Base-by-base conservation (phyloP, 768 basidiomycete species). In the Auricularia sp. region DNA sequence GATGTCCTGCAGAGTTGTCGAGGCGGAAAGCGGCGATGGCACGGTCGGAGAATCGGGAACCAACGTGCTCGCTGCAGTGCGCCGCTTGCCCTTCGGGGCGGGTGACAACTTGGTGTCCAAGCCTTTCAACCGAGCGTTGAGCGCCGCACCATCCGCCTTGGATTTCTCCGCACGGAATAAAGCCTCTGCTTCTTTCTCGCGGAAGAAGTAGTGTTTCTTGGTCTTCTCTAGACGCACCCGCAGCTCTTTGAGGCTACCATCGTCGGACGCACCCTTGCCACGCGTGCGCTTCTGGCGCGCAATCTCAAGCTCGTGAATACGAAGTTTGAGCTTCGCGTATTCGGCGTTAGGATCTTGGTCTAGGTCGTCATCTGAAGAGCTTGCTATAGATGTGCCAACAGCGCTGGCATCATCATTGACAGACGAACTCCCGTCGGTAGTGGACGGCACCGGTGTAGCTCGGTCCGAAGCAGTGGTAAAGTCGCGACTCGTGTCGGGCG, bases 181-280 rank as follows among this genome's bases (percentile, higher is more conserved):
- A 3, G 74, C 77, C 69, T 88, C 80, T 1, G 89, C 90, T 66
- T 89, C 86, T 64, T 76, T 77, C 69, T 83, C 80, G 64, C 89
- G 80, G 70, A 94, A 93, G 64, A 91, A 82, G 68, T 90, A 90
- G 72, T 87, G 78, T 29, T 77, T 75, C 70, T 81, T 81, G 33
- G 85, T 71, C 29, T 70, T 73, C 54, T 76, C 72, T 47, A 90
- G 73, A 47, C 77, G 82, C 61, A 75, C 70, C 10, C 78, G 80
- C 44, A 89, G 72, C 34, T 76, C 71, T 64, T 73, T 75, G 13
- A 78, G 68, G 34, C 75, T 70, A 21, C 71, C 64, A n/a, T 70
- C 66, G 58, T 74, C 70, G 54, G 68, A 69, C 58, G 73, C 71
- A 47, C 69, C 71, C 2, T 59, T 35, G 14, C 29, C 56, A 5